Evolutionary conservation across 2,329 filamentous ascomycete species (phyloP).

Genomic region (Exserohilum rostratum): DNA sequence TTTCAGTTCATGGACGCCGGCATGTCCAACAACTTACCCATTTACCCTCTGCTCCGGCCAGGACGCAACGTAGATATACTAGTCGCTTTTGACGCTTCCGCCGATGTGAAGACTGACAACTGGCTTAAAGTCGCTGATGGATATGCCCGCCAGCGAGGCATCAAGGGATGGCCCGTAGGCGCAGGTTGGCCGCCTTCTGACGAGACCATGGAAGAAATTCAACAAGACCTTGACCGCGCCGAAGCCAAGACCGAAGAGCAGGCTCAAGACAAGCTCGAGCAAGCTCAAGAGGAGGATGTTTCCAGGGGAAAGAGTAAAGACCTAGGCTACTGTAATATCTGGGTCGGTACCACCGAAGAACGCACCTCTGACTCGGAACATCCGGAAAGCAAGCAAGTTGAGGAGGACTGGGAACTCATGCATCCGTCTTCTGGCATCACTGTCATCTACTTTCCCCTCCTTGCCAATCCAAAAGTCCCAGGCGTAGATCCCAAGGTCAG

Average conservation of each 20-base stretch:
- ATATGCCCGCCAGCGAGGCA: constrained; percentile 84
- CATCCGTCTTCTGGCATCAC: constrained; percentile 82
- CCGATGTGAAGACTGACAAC: constrained; percentile 91
- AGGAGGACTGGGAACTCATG: constrained; percentile 70
- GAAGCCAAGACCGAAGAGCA: constrained; percentile 66
- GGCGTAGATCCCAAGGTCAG: constrained; percentile 82
- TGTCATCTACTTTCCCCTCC: constrained; percentile 87
- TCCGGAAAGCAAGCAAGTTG: constrained; percentile 61
- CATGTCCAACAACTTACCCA: constrained; percentile 97
- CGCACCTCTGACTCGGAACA: constrained; percentile 63
- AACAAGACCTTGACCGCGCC: constrained; percentile 70
- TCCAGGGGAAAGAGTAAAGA: constrained; percentile 52
- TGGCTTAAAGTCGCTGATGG: constrained; percentile 95
- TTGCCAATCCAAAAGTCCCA: constrained; percentile 79
- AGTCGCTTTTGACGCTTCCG: constrained; percentile 91
- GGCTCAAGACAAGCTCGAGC: constrained; percentile 66
- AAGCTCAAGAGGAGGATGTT: constrained; percentile 55
- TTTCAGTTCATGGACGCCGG: constrained; percentile 83
- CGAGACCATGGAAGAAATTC: constrained; percentile 65
- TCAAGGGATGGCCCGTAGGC: constrained; percentile 93
- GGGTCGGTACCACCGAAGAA: constrained; percentile 86
- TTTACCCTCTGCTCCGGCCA: constrained; percentile 89
- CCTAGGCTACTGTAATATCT: constrained; percentile 90
- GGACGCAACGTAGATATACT: constrained; percentile 88
- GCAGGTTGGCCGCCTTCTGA: constrained; percentile 83